phyloP scores from a whole-genome alignment of 768 basidiomycete species.

The Rossbeevera mucosa region DNA sequence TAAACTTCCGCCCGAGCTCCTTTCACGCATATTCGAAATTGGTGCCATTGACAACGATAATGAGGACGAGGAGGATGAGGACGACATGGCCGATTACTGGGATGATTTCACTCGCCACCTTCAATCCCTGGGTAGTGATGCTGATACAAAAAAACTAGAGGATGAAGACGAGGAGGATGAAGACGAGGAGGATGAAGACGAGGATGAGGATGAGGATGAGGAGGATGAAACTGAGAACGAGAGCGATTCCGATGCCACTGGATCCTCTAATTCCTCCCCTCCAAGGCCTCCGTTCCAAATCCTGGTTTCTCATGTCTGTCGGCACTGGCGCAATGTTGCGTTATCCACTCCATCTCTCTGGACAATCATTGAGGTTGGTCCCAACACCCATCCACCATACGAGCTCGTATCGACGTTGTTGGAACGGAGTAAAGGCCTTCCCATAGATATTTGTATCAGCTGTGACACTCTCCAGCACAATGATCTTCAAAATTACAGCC shows the following conservation, averaged over 20 bases:
- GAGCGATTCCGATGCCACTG: constrained; percentile 1
- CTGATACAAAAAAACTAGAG: background rate
- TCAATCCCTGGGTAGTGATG: constrained; percentile 22
- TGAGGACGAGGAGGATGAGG: constrained; percentile 41
- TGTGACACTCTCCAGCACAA: constrained; percentile 32
- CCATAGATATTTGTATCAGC: constrained; percentile 51
- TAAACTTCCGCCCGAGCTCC: constrained; percentile 51
- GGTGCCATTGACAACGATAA: constrained; percentile 39
- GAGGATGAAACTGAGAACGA: constrained; percentile 3
- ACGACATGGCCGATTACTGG: constrained; percentile 19
- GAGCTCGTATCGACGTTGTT: constrained; percentile 44
- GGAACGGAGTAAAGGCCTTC: constrained; percentile 49
- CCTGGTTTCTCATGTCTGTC: constrained; percentile 59
- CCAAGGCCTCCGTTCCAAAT: constrained; percentile 41
- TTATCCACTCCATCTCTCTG: constrained; percentile 54
- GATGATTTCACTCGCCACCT: constrained; percentile 15
- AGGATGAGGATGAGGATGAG: background rate
- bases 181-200: background rate
- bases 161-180: background rate
- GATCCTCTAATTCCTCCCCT: background rate
- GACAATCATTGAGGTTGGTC: constrained; percentile 37
- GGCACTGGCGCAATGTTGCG: constrained; percentile 52
- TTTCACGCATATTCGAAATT: constrained; percentile 50
- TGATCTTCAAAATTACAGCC: constrained; percentile 20
- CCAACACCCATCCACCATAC: constrained; percentile 35